Evolutionary conservation across 371 early-diverging fungal species (phyloP), one percentile per base, ranked within the genome.

Genomic region (Mucor irregularis): DNA sequence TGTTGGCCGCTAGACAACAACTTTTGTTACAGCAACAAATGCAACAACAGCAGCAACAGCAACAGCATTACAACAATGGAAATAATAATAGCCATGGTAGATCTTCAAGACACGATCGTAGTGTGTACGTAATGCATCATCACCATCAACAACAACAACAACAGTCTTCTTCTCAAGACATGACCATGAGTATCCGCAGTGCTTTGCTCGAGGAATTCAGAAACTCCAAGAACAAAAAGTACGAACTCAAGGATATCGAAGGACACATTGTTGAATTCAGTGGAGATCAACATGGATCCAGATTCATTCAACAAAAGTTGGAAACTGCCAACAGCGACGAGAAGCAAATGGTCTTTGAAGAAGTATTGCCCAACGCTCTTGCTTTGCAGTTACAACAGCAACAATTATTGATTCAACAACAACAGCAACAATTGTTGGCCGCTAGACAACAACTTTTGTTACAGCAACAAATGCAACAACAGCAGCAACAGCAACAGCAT

Each of bases 281-380:
- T 62, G 95, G 96, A 54, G 99, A 99, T 78, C 99, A 99, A 71
- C 98, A 99, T 62, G 99, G 99, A 0, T 97, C 97, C 30, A 86
- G 99, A 29, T 98, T 99, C 64, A 99, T 99, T 67, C 99, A 99
- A 78, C 99, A 98, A 66, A 97, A 95, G 66, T 81, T 99, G 7
- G 99, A 99, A 68, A 86, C 88, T 0, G 95, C 96, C 10, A 86
- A 87, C 16, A 84, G 78, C 39, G 97, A 96, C 43, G 99, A 99
- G 61, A 96, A 95, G 78, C 89, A 91, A 57, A 83, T 95, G 67
- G 97, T 99, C 13, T 99, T 99, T 81, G 89, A 94, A 24, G 97
- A 99, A 74, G 93, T 99, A 24, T 75, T 90, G 35, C 95, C 97
- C 34, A 88, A 91, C 57, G 89, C 95, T 0, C 74, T 96, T 46